Conservation (phyloP, 176 grass and related monocot species). For the Areca catechu region DNA sequence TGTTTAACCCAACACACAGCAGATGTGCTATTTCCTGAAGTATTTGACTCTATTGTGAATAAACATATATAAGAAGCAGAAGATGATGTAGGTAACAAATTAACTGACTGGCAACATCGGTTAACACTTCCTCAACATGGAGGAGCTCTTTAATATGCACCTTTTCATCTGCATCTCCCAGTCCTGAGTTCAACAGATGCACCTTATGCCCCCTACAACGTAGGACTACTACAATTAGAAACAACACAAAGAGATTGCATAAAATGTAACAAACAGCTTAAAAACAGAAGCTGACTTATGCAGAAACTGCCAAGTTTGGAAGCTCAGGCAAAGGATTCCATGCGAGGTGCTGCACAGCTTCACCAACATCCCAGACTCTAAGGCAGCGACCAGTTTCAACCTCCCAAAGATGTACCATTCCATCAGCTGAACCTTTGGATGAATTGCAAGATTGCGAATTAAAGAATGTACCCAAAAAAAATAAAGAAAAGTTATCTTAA, state of each 20-base stretch:
- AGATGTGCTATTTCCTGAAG: constrained; percentile 58
- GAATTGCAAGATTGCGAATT: not conserved
- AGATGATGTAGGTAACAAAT: constrained; percentile 6
- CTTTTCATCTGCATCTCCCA: constrained; percentile 68
- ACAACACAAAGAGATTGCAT: not conserved
- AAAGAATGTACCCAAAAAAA: not conserved
- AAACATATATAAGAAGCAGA: not conserved
- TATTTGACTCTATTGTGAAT: constrained; percentile 18
- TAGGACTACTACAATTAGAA: not conserved
- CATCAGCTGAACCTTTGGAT: constrained; percentile 75
- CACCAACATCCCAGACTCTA: constrained; percentile 72
- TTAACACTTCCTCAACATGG: constrained; percentile 28
- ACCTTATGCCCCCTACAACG: constrained; percentile 58
- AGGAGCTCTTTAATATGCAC: constrained; percentile 59
- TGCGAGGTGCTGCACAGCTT: constrained; percentile 45
- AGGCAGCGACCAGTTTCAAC: constrained; percentile 80
- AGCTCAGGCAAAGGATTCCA: constrained; percentile 87
- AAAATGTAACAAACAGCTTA: constrained; percentile 23
- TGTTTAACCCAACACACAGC: constrained; percentile 77
- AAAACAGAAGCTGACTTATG: constrained; percentile 34
- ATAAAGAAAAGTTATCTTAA: not conserved
- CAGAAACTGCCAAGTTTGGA: constrained; percentile 70
- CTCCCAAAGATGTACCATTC: constrained; percentile 80
- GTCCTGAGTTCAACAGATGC: constrained; percentile 62
- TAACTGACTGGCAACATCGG: constrained; percentile 49